A percentile compares a stretch with the other conserved stretches of the same genome.
phyloP scores from a whole-genome alignment of 148 eudicot genomes.

The Spergularia bocconei region DNA sequence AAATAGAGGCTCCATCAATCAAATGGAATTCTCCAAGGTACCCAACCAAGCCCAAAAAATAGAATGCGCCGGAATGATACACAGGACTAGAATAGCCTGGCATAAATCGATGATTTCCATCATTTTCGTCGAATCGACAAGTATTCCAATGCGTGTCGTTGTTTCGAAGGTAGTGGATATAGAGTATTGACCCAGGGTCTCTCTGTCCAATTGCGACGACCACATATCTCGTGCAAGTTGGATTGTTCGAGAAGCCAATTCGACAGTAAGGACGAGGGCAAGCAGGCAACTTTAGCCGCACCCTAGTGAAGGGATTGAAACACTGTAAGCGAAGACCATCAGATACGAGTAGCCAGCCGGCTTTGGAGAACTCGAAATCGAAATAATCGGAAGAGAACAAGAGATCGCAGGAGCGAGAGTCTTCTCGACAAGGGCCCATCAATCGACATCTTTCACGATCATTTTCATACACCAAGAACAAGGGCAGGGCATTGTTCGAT shows the following conservation, averaged over 20 bases:
- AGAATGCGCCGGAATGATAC: too few species aligned
- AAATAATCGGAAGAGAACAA: background rate
- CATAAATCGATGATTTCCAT: too few species aligned
- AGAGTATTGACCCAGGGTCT: background rate
- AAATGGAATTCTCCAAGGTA: background rate
- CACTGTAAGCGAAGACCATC: background rate
- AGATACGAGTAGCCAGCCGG: slow-evolving; percentile 6
- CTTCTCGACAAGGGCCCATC: background rate
- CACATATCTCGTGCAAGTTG: background rate
- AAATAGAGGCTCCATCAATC: background rate
- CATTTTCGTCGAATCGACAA: too few species aligned
- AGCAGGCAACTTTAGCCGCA: background rate
- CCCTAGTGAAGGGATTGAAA: slow-evolving; percentile 10
- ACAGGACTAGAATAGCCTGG: too few species aligned
- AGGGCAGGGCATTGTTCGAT: background rate
- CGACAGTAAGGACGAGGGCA: background rate
- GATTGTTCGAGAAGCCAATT: slow-evolving; percentile 10
- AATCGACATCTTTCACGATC: background rate
- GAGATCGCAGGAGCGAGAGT: background rate
- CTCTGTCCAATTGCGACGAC: background rate
- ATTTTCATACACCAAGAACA: slow-evolving; percentile 1
- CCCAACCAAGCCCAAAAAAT: background rate
- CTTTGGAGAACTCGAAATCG: slow-evolving; percentile 9
- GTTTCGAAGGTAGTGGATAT: background rate
- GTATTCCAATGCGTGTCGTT: background rate